phyloP scores from a whole-genome alignment of 1,284 basidiomycete genomes.

The Porogramme epimiltina region DNA sequence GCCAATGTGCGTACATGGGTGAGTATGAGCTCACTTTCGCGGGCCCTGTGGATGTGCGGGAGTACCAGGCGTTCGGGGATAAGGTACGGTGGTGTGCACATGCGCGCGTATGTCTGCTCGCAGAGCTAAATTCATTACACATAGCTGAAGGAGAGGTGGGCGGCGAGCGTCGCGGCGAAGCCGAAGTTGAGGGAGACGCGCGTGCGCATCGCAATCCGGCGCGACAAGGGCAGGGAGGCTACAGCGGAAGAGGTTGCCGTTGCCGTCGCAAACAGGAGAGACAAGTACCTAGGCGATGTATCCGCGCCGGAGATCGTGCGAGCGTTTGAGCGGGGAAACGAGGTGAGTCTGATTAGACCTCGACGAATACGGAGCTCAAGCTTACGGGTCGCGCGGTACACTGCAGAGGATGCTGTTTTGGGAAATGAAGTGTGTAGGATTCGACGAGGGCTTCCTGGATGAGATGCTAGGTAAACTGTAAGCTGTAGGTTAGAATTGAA shows the following conservation, averaged over 20 bases:
- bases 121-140: not conserved
- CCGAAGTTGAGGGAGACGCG: constrained; percentile 13
- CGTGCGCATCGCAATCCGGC: constrained; percentile 14
- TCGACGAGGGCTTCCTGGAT: constrained; percentile 1
- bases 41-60: constrained; percentile 15
- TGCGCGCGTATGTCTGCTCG: not conserved
- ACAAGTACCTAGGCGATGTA: not conserved
- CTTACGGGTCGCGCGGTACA: not conserved
- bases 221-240: constrained; percentile 13
- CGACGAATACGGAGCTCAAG: not conserved
- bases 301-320: not conserved
- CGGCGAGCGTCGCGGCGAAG: not conserved
- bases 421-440: constrained; percentile 2
- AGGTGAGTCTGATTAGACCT: not conserved
- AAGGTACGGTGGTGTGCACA: constrained; percentile 8
- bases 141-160: constrained; percentile 4
- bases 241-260: constrained; percentile 19
- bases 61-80: constrained; percentile 15
- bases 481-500: no score
- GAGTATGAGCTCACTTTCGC: constrained; percentile 17
- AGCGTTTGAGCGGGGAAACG: constrained; percentile 3
- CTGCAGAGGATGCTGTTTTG: constrained; percentile 2
- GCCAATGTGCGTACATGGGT: constrained; percentile 22
- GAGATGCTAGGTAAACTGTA: not conserved
- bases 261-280: not conserved